Evolutionary conservation across 1,284 basidiomycete genomes (phyloP), one percentile per base, ranked within the genome.

Genomic region (Trametes hirsuta): DNA sequence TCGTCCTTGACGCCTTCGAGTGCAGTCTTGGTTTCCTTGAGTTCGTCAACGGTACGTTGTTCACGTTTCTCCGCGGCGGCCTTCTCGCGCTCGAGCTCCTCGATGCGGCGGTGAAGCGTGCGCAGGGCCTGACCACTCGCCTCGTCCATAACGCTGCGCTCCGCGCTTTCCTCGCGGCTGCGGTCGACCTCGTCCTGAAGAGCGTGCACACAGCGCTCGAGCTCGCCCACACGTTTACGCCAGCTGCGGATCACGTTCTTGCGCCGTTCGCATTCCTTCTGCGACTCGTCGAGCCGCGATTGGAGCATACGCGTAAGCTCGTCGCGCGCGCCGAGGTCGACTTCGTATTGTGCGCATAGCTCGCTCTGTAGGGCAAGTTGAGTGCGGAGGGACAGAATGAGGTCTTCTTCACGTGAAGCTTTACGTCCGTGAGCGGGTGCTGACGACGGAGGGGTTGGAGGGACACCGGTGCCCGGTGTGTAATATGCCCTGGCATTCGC

Each of bases 91-190:
- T 90, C 86, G 35, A 90, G 75, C 25, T 76, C 77, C 5, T 79
- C 79, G 60, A 90, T 88, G 59, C 83, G 85, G 22, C 79, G 72
- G 67, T 92, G 90, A 36, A 92, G 76, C 76, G 83, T 83, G 30
- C 84, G 76, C 61, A 92, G 67, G 1, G 88, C 89, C 68, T 87
- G 84, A 1, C 85, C 81, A 59, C 86, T 89, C 0, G 90, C 90
- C 65, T 88, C 89, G 66, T 92, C 90, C 85, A 91, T 89, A 41
- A 91, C 72, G 61, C 87, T 90, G 41, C 89, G 77, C 67, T 90
- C 90, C 74, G 85, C 74, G 67, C 82, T 87, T 66, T 87, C 86
- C 69, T 85, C 84, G 49, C 85, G 77, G 56, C 84, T 87, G 3
- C 78, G 76, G 49, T 91, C 89, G 15, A 88, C 84, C 67, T 90